Conservation (phyloP, 1,284 basidiomycete species). For the Afroboletus lepidellus region DNA sequence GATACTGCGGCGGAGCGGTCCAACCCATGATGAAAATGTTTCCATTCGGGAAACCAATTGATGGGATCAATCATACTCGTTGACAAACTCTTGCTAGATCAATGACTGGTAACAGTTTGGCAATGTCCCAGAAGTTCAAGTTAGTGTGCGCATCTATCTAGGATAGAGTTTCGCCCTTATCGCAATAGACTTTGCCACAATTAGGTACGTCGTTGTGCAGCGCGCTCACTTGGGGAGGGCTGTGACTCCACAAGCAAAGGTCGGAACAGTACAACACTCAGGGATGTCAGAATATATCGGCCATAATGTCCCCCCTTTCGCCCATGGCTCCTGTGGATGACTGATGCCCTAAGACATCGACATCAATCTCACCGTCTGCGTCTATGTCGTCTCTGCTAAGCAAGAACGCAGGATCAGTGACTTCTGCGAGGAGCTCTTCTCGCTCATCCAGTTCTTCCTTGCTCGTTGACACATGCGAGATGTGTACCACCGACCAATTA, state of each 20-base stretch:
- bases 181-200: background rate
- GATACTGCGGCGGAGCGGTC: no score
- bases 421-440: conserved; percentile 51
- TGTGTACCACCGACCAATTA: conserved; percentile 75
- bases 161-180: no score
- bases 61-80: background rate
- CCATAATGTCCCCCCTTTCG: conserved; percentile 28
- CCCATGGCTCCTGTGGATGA: conserved; percentile 42
- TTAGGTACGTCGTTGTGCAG: background rate
- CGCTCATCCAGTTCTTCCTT: conserved; percentile 53
- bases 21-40: background rate
- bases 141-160: no score
- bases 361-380: conserved; percentile 44
- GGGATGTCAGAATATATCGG: conserved; percentile 29
- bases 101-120: no score
- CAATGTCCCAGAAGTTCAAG: no score
- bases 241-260: background rate
- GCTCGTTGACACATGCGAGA: conserved; percentile 54
- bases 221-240: background rate
- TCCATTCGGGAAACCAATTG: background rate
- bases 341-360: conserved; percentile 43
- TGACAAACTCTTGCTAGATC: no score
- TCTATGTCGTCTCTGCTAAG: conserved; percentile 42
- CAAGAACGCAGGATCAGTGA: conserved; percentile 51
- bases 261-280: conserved; percentile 6